Percentiles rank a stretch among this genome's conserved stretches.
Conservation (phyloP, 148 eudicot genomes). For the Diospyros kaki region DNA sequence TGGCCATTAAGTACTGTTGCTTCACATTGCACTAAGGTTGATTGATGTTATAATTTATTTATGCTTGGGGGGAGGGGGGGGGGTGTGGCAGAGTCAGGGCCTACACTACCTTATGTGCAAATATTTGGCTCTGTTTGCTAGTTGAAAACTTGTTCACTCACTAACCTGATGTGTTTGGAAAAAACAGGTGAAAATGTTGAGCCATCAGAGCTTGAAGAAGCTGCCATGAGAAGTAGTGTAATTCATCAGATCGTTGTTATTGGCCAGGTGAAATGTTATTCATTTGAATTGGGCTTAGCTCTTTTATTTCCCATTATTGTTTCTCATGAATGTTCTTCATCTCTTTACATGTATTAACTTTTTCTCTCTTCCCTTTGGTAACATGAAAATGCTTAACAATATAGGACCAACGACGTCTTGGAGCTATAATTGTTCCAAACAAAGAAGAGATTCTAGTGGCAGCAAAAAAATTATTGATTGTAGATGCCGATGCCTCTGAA, state of each 20-base stretch:
- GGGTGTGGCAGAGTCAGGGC: too few species aligned
- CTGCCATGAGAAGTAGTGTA: slow-evolving; percentile 79
- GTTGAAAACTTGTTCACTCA: background rate
- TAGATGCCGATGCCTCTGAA: slow-evolving; percentile 44
- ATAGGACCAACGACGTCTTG: slow-evolving; percentile 89
- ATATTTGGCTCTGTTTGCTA: background rate
- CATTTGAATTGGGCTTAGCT: background rate
- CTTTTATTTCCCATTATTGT: background rate
- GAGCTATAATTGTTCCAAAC: slow-evolving; percentile 89
- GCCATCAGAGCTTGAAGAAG: slow-evolving; percentile 89
- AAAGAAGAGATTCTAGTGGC: slow-evolving; percentile 58
- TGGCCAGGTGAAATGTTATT: slow-evolving; percentile 63
- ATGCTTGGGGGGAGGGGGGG: too few species aligned
- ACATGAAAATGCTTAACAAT: slow-evolving; percentile 8
- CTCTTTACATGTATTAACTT: background rate
- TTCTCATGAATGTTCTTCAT: background rate
- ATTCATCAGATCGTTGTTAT: slow-evolving; percentile 82
- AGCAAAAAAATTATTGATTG: slow-evolving; percentile 44
- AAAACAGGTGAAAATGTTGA: slow-evolving; percentile 90
- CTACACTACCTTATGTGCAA: background rate
- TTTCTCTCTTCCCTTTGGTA: background rate
- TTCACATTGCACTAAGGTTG: background rate
- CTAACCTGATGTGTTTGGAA: slow-evolving; percentile 12
- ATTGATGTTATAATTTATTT: background rate
- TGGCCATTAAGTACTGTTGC: background rate